Conservation (phyloP, 2,329 filamentous ascomycete genomes). For the Phoma herbarum region DNA sequence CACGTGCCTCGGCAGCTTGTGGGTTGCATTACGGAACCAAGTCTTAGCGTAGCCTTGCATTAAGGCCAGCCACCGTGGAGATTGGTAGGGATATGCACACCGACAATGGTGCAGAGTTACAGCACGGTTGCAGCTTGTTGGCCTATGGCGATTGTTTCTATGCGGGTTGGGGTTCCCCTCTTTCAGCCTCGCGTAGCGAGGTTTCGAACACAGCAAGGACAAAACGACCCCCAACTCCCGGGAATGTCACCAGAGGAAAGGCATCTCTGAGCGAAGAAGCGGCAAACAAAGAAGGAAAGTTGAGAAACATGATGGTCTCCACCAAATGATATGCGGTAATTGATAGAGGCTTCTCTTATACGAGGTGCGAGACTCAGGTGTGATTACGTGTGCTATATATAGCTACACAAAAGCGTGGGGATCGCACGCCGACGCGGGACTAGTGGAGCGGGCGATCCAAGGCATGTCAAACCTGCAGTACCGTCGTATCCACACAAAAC, state of each 20-base stretch:
- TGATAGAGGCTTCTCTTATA: conserved; percentile 7
- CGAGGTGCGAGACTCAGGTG: conserved; percentile 5
- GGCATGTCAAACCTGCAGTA: conserved; percentile 8
- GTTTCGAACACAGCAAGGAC: conserved; percentile 13
- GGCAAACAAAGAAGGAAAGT: conserved; percentile 1
- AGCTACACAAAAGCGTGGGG: conserved; percentile 15
- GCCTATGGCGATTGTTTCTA: background rate
- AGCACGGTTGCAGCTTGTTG: conserved; percentile 1
- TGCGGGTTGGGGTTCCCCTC: conserved; percentile 2
- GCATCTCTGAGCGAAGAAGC: background rate
- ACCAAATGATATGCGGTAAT: background rate
- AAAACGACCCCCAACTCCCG: background rate
- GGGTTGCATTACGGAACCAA: background rate
- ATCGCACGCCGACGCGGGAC: conserved; percentile 15
- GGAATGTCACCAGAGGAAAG: background rate
- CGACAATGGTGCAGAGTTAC: conserved; percentile 4
- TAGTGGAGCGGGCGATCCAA: conserved; percentile 21
- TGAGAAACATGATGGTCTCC: background rate
- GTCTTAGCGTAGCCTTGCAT: conserved; percentile 15
- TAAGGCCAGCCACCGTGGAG: conserved; percentile 5
- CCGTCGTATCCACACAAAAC: conserved; percentile 8
- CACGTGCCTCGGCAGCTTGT: conserved; percentile 17
- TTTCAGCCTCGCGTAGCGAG: conserved; percentile 6
- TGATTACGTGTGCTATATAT: conserved; percentile 19
- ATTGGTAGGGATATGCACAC: conserved; percentile 8